These are phyloP conservation scores for Colletotrichum euphorbiae DNA, from an alignment of 2,329 filamentous ascomycete genomes.

Conservation along the genomic window DNA sequence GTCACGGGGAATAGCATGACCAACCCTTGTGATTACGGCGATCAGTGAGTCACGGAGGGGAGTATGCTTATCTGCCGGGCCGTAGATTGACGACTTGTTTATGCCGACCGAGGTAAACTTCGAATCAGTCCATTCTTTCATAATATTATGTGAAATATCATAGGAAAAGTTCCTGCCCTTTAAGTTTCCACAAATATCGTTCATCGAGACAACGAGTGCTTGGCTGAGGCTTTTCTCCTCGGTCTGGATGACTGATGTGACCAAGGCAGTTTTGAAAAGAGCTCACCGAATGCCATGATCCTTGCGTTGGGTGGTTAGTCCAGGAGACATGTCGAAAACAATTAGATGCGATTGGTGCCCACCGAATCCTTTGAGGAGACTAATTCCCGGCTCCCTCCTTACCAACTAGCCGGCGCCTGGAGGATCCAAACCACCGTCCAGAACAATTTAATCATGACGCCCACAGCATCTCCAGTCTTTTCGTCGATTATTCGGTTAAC, in stretches of 20 bases:
- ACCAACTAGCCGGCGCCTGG: neutral
- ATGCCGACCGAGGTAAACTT: conserved; percentile 14
- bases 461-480: neutral
- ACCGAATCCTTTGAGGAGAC: neutral
- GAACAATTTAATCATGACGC: conserved; percentile 1
- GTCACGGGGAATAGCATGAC: conserved; percentile 2
- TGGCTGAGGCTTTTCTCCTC: neutral
- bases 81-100: neutral
- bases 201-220: neutral
- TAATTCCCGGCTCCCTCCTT: conserved; percentile 13
- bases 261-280: neutral
- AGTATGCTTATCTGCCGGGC: conserved; percentile 9
- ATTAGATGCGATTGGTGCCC: conserved; percentile 32
- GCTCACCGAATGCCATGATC: neutral
- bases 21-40: neutral
- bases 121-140: neutral
- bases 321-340: conserved; percentile 3
- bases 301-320: neutral
- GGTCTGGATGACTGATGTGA: neutral
- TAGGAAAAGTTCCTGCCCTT: neutral
- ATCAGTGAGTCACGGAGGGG: neutral
- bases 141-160: neutral
- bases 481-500: neutral
- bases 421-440: conserved; percentile 4
- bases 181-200: neutral